Base-by-base conservation (phyloP, 306 rosid species). In the Cyclanthera cordifolia region DNA sequence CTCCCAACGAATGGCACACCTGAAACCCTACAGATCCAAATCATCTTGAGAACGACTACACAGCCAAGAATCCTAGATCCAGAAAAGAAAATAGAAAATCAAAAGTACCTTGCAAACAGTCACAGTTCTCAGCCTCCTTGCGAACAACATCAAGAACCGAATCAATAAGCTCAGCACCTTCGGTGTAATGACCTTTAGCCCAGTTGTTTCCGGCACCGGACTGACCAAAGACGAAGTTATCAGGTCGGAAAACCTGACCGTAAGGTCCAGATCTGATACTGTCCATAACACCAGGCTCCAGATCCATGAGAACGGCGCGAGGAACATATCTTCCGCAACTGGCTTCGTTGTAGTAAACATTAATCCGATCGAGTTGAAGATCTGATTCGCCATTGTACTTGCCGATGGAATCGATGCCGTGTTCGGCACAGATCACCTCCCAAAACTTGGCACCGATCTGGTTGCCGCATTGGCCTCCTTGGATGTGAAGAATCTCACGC, bases 401-500 rank as follows among this genome's bases (percentile, higher is more conserved):
- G 0, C 86, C 83, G 68, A 80, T 82, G 5, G 79, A 54, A 16
- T 82, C 83, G 71, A 82, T 82, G 19, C 86, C 83, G 19, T 82
- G 86, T 57, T 82, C 86, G 0, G 85, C 76, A 17, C 82, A 81
- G 1, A 81, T 75, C 23, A 77, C 80, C 25, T 77, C 80, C 80
- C 80, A 77, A 63, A 77, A 77, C 46, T 81, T 81, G 32, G 85
- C 85, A 0, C 85, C 85, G 76, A 81, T 81, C 78, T 81, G 85
- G 80, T 81, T 81, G 71, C 85, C 85, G n/a, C 85, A 81, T 52
- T 81, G 82, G 52, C 85, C 85, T 3, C 85, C 85, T 51, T 81
- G 85, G 10, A 81, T 78, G 80, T 81, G 85, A 51, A 81, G 85
- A 28, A 81, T 81, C 70, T 81, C 85, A 75, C 85, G 85, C 85